Conservation (phyloP, 768 basidiomycete genomes). For the Mycena galericulata region DNA sequence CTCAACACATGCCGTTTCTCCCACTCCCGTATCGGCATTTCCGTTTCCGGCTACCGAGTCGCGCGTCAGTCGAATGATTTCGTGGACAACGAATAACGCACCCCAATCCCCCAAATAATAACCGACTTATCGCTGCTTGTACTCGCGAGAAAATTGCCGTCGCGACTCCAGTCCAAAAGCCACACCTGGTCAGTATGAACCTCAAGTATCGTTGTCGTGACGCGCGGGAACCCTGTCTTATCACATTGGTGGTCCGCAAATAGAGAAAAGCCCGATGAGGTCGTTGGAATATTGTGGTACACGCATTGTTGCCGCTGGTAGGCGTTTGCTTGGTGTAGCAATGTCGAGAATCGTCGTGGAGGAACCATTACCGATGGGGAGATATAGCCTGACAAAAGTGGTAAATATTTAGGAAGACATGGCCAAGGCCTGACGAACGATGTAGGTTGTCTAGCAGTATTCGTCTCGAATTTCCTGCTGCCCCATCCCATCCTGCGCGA, state of each 20-base stretch:
- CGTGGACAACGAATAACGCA: slow-evolving; percentile 52
- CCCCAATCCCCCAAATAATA: slow-evolving; percentile 90
- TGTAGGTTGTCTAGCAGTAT: slow-evolving; percentile 84
- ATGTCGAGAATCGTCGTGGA: slow-evolving; percentile 83
- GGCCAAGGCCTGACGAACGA: slow-evolving; percentile 59
- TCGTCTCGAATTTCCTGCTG: slow-evolving; percentile 80
- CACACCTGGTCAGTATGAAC: slow-evolving; percentile 96
- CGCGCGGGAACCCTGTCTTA: slow-evolving; percentile 83
- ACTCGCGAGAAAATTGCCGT: slow-evolving; percentile 86
- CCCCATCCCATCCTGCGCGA: slow-evolving; percentile 92
- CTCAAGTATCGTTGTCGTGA: slow-evolving; percentile 86
- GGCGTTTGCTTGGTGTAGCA: slow-evolving; percentile 86
- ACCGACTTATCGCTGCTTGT: slow-evolving; percentile 89
- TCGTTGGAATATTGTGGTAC: slow-evolving; percentile 84
- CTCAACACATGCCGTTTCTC: slow-evolving; percentile 69
- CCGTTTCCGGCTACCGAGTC: slow-evolving; percentile 55
- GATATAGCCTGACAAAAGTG: slow-evolving; percentile 74
- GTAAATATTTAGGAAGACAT: neutral
- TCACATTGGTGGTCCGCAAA: slow-evolving; percentile 90
- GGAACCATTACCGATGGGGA: slow-evolving; percentile 95
- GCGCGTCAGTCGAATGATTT: slow-evolving; percentile 1
- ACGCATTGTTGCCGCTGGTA: slow-evolving; percentile 86
- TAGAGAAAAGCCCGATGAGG: slow-evolving; percentile 75
- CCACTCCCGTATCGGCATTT: slow-evolving; percentile 68
- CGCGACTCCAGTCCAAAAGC: slow-evolving; percentile 95